phyloP scores from a whole-genome alignment of 2,329 filamentous ascomycete genomes.

The Alternaria sp. region DNA sequence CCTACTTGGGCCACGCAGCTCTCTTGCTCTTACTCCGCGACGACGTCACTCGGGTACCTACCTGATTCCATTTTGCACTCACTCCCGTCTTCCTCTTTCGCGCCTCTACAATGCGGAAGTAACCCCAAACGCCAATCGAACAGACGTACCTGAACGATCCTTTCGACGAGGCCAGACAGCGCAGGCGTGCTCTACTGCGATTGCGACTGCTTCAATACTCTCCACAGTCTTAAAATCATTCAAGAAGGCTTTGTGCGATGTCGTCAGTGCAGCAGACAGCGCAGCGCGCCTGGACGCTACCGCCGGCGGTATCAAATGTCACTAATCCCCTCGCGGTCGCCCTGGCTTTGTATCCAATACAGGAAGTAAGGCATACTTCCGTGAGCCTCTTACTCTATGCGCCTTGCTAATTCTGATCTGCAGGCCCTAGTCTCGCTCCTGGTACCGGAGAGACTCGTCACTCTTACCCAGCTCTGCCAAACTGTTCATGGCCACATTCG shows the following conservation, averaged over 20 bases:
- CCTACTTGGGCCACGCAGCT: not conserved
- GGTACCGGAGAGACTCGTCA: constrained; percentile 5
- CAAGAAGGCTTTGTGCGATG: not conserved
- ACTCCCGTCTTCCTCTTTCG: not conserved
- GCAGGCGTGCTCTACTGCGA: not conserved
- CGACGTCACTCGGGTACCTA: not conserved
- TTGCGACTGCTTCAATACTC: not conserved
- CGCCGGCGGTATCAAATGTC: constrained; percentile 2
- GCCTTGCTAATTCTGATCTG: not conserved
- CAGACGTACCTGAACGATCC: not conserved
- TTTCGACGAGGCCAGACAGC: not conserved
- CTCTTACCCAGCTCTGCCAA: constrained; percentile 7
- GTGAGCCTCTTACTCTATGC: not conserved
- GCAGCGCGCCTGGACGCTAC: constrained; percentile 4
- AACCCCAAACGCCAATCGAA: not conserved
- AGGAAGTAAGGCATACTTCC: constrained; percentile 5
- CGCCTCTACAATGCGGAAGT: not conserved
- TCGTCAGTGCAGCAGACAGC: not conserved
- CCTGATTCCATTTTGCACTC: not conserved
- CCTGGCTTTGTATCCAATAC: constrained; percentile 10
- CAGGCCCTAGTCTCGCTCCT: constrained; percentile 10
- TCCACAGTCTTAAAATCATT: not conserved
- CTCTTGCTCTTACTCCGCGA: not conserved
- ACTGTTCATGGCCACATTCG: constrained; percentile 7
- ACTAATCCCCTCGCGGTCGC: not conserved